A percentile compares a stretch with the other conserved stretches of the same genome.
phyloP scores from a whole-genome alignment of 2,329 filamentous ascomycete genomes.

The Phoma sp. region DNA sequence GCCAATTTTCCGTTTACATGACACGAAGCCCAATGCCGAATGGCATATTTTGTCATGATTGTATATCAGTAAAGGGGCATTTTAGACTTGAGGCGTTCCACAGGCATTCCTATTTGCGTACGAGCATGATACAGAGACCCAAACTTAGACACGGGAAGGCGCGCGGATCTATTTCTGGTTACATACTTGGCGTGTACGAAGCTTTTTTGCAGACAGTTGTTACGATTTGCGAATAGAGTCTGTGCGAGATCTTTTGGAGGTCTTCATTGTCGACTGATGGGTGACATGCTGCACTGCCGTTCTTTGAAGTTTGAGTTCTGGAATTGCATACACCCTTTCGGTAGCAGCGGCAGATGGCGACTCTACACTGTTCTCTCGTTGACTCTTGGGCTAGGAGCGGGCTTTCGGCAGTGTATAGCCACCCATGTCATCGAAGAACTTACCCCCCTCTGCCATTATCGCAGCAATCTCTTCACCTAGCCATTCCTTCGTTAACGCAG shows the following conservation, averaged over 20 bases:
- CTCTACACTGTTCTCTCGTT: background rate
- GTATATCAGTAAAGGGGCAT: background rate
- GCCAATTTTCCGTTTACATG: background rate
- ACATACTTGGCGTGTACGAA: background rate
- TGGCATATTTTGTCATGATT: background rate
- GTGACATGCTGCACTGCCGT: too few species aligned
- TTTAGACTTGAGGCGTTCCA: background rate
- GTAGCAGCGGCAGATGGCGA: background rate
- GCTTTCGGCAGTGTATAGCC: slow-evolving; percentile 45
- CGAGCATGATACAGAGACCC: slow-evolving; percentile 7
- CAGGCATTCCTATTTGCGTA: background rate
- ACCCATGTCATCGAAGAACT: slow-evolving; percentile 45
- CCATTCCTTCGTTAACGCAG: slow-evolving; percentile 37
- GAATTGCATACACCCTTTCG: background rate
- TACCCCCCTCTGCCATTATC: slow-evolving; percentile 41
- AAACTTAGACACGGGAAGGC: slow-evolving; percentile 8
- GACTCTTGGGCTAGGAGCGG: slow-evolving; percentile 7
- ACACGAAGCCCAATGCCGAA: background rate
- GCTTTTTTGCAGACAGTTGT: background rate
- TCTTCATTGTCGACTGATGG: too few species aligned
- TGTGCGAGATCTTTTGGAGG: background rate
- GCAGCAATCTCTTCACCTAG: slow-evolving; percentile 43
- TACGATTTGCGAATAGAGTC: background rate
- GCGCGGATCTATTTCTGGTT: background rate
- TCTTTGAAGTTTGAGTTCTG: too few species aligned